Evolutionary conservation across 805 yeast species (phyloP).

Genomic region (Grigorovia yakushimaensis): DNA sequence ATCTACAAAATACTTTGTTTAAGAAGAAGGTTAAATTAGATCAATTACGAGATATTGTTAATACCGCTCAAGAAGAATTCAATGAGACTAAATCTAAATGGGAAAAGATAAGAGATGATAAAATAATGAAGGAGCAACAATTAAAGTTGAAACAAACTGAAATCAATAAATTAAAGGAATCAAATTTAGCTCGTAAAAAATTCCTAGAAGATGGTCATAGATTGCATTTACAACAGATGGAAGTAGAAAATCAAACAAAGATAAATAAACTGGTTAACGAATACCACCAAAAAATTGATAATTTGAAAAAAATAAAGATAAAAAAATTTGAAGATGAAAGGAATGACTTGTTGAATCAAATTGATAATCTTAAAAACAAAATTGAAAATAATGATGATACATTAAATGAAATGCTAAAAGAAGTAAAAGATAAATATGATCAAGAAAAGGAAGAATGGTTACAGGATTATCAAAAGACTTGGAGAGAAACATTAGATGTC

Average conservation of each 20-base stretch:
- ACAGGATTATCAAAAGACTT: slow-evolving; percentile 16
- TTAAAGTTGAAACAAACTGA: slow-evolving; percentile 27
- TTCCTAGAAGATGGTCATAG: slow-evolving; percentile 26
- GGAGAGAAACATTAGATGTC: slow-evolving; percentile 23
- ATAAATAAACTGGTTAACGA: slow-evolving; percentile 28
- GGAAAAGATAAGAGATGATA: slow-evolving; percentile 23
- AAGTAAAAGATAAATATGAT: slow-evolving; percentile 13
- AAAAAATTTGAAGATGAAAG: slow-evolving; percentile 26
- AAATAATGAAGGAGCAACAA: slow-evolving; percentile 17
- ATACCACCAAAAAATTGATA: slow-evolving; percentile 32
- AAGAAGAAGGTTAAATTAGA: slow-evolving; percentile 20
- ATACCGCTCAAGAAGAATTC: slow-evolving; percentile 12
- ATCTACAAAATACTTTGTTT: slow-evolving; percentile 20
- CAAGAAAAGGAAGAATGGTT: slow-evolving; percentile 19
- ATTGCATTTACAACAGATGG: slow-evolving; percentile 26
- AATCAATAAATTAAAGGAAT: slow-evolving; percentile 23
- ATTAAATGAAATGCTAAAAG: slow-evolving; percentile 11
- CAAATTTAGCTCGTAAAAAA: slow-evolving; percentile 17
- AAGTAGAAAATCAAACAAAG: slow-evolving; percentile 31
- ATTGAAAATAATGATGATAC: slow-evolving; percentile 15
- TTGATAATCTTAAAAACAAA: slow-evolving; percentile 24
- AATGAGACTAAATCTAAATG: slow-evolving; percentile 19
- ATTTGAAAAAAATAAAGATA: slow-evolving; percentile 29
- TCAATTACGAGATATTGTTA: slow-evolving; percentile 17
- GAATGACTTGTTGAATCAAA: slow-evolving; percentile 18